Evolutionary conservation across 2,329 filamentous ascomycete genomes (phyloP).

Genomic region (Penicillium verrucosum): DNA sequence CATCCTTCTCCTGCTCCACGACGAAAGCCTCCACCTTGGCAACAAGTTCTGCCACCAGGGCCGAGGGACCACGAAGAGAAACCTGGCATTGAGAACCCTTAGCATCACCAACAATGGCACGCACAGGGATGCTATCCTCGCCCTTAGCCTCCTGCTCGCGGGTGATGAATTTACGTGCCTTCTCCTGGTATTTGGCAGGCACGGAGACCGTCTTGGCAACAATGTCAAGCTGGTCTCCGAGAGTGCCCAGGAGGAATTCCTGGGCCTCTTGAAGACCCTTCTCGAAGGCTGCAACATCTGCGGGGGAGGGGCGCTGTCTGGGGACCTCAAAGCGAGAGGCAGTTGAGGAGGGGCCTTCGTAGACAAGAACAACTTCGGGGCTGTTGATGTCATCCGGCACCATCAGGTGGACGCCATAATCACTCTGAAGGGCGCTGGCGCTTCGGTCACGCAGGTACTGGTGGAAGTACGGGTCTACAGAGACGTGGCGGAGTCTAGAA

Average conservation of each 20-base stretch:
- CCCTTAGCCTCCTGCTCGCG: constrained; percentile 53
- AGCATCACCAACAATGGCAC: constrained; percentile 50
- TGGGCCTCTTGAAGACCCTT: constrained; percentile 58
- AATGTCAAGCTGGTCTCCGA: constrained; percentile 56
- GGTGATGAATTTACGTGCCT: constrained; percentile 58
- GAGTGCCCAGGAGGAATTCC: constrained; percentile 52
- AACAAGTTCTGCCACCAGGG: constrained; percentile 67
- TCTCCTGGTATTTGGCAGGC: constrained; percentile 61
- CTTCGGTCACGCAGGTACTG: constrained; percentile 44
- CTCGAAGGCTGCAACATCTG: constrained; percentile 56
- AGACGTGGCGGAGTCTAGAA: constrained; percentile 43
- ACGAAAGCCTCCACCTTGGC: constrained; percentile 75
- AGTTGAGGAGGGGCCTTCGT: constrained; percentile 45
- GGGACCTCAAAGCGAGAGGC: constrained; percentile 54
- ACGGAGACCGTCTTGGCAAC: constrained; percentile 53
- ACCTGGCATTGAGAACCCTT: constrained; percentile 48
- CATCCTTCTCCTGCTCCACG: constrained; percentile 83
- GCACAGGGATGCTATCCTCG: constrained; percentile 55
- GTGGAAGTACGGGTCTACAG: constrained; percentile 50
- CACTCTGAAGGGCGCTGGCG: constrained; percentile 38
- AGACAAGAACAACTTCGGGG: constrained; percentile 49
- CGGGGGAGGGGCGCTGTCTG: constrained; percentile 53
- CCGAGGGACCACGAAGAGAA: constrained; percentile 72
- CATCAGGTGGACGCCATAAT: constrained; percentile 49
- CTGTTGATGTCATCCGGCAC: constrained; percentile 46